Percentiles rank a stretch among this genome's conserved stretches.
Evolutionary conservation across 2,329 filamentous ascomycete species (phyloP).

Genomic region (Alternaria angustiovoidea): DNA sequence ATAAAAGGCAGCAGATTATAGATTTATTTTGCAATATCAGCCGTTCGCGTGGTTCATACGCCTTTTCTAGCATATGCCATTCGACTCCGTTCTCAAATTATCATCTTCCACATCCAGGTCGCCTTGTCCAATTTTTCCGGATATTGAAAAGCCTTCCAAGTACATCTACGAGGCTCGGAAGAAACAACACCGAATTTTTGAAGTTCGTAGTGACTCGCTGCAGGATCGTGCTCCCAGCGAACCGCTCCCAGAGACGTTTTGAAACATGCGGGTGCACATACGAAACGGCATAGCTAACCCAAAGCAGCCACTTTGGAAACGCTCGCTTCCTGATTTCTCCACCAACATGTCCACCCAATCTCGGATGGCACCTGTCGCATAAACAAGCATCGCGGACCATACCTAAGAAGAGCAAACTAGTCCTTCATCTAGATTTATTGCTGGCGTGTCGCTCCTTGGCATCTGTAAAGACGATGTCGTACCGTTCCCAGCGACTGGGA

Average conservation of each 20-base stretch:
- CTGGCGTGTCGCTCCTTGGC: slow-evolving; percentile 17
- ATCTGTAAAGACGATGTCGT: slow-evolving; percentile 20
- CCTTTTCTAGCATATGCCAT: background rate
- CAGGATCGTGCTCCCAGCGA: slow-evolving; percentile 22
- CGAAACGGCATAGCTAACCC: slow-evolving; percentile 25
- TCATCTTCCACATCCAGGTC: background rate
- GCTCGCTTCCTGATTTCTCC: slow-evolving; percentile 26
- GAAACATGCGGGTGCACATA: slow-evolving; percentile 32
- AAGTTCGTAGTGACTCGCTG: slow-evolving; percentile 14
- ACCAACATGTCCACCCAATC: slow-evolving; percentile 29
- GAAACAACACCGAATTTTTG: background rate
- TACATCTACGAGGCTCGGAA: background rate
- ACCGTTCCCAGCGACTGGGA: slow-evolving; percentile 10
- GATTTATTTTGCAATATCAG: background rate
- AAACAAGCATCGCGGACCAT: slow-evolving; percentile 16
- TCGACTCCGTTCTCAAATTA: background rate
- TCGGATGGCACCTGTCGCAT: slow-evolving; percentile 30
- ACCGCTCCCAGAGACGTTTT: slow-evolving; percentile 25
- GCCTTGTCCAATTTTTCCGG: background rate
- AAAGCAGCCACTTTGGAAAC: slow-evolving; percentile 32
- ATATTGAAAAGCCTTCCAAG: background rate
- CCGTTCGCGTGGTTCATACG: background rate
- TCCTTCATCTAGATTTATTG: slow-evolving; percentile 25
- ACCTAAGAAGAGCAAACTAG: slow-evolving; percentile 13
- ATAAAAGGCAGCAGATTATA: slow-evolving; percentile 4